A percentile compares a stretch with the other conserved stretches of the same genome.
Conservation (phyloP, 192 early-diverging fungal genomes). For the Spizellomyces sp. region DNA sequence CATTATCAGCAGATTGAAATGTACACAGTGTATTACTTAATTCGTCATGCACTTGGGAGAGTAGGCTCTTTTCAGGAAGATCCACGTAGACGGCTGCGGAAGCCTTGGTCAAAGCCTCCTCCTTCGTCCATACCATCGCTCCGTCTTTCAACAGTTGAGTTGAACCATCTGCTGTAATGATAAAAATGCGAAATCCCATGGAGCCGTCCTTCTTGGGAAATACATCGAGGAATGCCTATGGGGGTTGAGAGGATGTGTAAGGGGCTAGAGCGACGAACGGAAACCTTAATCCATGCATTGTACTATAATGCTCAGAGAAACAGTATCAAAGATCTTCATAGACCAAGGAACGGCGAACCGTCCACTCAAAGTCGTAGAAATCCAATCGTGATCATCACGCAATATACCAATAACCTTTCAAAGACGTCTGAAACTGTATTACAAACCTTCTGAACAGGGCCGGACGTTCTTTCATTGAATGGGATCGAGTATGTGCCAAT, state of each 20-base stretch:
- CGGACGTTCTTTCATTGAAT: no score
- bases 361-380: no score
- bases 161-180: slow-evolving; percentile 44
- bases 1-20: no score
- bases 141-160: slow-evolving; percentile 29
- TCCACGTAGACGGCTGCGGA: slow-evolving; percentile 77
- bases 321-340: no score
- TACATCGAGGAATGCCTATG: slow-evolving; percentile 20
- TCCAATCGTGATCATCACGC: no score
- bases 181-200: slow-evolving; percentile 31
- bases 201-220: slow-evolving; percentile 3
- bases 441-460: no score
- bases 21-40: slow-evolving; percentile 35
- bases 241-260: neutral
- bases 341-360: no score
- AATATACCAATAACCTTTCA: no score
- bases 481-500: no score
- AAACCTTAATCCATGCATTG: neutral
- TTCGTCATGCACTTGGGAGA: slow-evolving; percentile 71
- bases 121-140: slow-evolving; percentile 73
- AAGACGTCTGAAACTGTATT: no score
- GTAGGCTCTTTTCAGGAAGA: slow-evolving; percentile 70
- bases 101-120: slow-evolving; percentile 80
- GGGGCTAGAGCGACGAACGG: slow-evolving; percentile 7
- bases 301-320: no score